A percentile compares a stretch with the other conserved stretches of the same genome.
Conservation (phyloP, 179 eudicot genomes). For the Pouteria campechiana region DNA sequence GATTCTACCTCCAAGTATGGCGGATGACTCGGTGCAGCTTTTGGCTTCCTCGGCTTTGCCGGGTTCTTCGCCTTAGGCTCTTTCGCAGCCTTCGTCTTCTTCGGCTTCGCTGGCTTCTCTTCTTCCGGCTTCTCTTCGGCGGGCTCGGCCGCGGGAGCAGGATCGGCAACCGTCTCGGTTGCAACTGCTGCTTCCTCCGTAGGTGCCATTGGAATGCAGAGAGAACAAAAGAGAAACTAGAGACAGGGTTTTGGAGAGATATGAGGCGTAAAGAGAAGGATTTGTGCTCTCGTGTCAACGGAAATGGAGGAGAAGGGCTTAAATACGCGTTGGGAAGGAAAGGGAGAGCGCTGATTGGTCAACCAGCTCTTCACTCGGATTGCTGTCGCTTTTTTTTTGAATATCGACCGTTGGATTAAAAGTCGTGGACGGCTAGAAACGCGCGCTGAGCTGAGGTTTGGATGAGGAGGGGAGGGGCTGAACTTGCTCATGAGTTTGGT, state of each 20-base stretch:
- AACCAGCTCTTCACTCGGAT: constrained; percentile 13
- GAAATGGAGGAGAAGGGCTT: constrained; percentile 7
- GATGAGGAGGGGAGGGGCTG: not conserved
- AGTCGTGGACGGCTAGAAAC: constrained; percentile 14
- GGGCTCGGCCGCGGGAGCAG: not conserved
- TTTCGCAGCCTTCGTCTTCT: constrained; percentile 5
- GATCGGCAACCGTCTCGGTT: not conserved
- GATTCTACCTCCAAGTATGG: constrained; percentile 29
- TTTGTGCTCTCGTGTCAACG: not conserved
- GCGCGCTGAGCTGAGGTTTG: not conserved
- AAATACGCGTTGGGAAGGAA: constrained; percentile 9
- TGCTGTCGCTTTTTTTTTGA: constrained; percentile 1
- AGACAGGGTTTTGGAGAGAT: not conserved
- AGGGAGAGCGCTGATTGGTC: constrained; percentile 21
- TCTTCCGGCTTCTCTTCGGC: constrained; percentile 5
- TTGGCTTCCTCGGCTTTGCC: constrained; percentile 7
- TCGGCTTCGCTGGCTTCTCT: not conserved
- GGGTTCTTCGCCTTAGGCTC: constrained; percentile 19
- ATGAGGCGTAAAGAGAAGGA: not conserved
- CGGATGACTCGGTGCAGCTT: constrained; percentile 21
- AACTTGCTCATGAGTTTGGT: not conserved
- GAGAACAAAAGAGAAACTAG: not conserved
- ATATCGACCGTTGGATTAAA: constrained; percentile 18
- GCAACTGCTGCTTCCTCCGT: constrained; percentile 7
- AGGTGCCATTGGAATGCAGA: constrained; percentile 3